These are phyloP conservation scores for Kluyveromyces marxianus DNA, from an alignment of 1,139 yeast species.

Conservation along the genomic window DNA sequence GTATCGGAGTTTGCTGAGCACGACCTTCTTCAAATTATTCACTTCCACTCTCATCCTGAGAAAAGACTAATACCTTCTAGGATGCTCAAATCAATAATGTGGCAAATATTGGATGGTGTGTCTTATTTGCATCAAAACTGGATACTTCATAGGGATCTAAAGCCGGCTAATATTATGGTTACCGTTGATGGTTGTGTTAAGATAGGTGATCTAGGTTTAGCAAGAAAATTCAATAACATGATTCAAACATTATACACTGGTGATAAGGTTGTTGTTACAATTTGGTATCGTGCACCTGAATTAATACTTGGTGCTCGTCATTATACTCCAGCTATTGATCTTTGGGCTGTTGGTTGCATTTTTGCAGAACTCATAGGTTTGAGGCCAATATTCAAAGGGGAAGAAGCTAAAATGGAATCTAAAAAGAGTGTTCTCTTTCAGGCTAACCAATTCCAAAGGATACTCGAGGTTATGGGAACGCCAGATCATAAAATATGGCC, in stretches of 20 bases:
- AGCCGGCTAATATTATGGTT: constrained; percentile 98
- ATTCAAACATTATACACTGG: constrained; percentile 86
- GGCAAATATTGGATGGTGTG: constrained; percentile 91
- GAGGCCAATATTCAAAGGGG: constrained; percentile 94
- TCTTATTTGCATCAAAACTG: constrained; percentile 89
- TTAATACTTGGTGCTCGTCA: constrained; percentile 83
- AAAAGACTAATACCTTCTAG: constrained; percentile 67
- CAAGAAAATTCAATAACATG: constrained; percentile 83
- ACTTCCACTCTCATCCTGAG: constrained; percentile 87
- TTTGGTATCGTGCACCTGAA: constrained; percentile 98
- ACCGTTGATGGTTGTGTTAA: constrained; percentile 82
- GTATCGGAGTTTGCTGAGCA: constrained; percentile 95
- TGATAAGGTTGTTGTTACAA: constrained; percentile 95
- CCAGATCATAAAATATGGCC: constrained; percentile 79
- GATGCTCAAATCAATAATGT: constrained; percentile 73
- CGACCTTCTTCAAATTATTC: constrained; percentile 87
- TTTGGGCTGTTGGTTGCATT: constrained; percentile 98
- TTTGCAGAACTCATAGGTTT: constrained; percentile 83
- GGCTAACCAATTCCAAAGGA: constrained; percentile 82
- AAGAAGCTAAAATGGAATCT: constrained; percentile 91
- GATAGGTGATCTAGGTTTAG: constrained; percentile 93
- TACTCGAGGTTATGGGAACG: constrained; percentile 83
- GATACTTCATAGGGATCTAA: constrained; percentile 90
- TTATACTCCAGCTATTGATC: constrained; percentile 89
- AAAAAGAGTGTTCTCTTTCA: constrained; percentile 92